A percentile compares a stretch with the other conserved stretches of the same genome.
Conservation (phyloP, 495 filamentous ascomycete genomes). For the Aspergillus ellipticus region DNA sequence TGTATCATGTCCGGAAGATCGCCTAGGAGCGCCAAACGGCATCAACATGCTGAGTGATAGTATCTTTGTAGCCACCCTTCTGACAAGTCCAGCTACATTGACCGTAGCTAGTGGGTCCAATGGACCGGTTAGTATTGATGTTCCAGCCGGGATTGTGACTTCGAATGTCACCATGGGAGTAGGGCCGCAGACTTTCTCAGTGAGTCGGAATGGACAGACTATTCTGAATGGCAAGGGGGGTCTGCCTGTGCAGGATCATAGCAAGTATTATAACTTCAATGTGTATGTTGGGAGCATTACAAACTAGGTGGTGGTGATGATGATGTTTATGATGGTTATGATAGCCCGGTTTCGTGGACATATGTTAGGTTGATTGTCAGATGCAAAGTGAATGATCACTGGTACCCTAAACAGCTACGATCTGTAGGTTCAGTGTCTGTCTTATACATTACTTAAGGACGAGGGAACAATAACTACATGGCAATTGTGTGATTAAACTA, state of each 20-base stretch:
- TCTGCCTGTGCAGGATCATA: constrained; percentile 42
- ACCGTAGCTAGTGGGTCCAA: constrained; percentile 42
- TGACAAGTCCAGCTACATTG: constrained; percentile 41
- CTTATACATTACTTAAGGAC: no score
- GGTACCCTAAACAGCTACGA: no score
- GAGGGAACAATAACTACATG: no score
- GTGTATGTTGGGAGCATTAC: constrained; percentile 38
- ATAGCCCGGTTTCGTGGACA: no score
- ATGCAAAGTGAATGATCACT: no score
- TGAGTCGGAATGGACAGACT: constrained; percentile 37
- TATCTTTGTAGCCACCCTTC: constrained; percentile 53
- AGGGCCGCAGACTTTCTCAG: constrained; percentile 47
- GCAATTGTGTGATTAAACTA: no score
- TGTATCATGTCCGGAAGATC: constrained; percentile 24
- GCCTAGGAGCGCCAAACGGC: constrained; percentile 21
- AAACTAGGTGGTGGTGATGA: no score
- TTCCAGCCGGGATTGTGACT: constrained; percentile 47
- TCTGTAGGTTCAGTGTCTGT: no score
- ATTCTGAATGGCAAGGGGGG: constrained; percentile 45
- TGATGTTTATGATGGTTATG: no score
- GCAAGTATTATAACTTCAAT: constrained; percentile 60
- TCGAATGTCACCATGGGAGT: constrained; percentile 47
- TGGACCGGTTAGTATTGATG: constrained; percentile 24
- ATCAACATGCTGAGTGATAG: constrained; percentile 34
- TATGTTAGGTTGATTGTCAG: no score